Evolutionary conservation across 176 grass and related monocot genomes (phyloP).

Genomic region (Ensete ventricosum): DNA sequence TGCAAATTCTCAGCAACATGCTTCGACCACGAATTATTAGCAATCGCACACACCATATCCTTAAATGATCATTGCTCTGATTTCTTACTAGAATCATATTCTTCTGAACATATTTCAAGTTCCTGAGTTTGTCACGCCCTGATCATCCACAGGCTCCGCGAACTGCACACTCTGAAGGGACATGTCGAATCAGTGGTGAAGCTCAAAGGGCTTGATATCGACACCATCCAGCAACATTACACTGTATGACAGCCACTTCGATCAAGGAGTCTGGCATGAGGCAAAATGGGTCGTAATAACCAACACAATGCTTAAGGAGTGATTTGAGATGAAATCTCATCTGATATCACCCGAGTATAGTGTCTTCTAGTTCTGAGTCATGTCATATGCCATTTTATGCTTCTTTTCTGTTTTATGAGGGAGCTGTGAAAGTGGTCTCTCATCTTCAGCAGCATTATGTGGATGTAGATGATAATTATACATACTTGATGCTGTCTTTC

Average conservation of each 20-base stretch:
- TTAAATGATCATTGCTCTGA: neutral
- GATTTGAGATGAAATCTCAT: too few relatives aligned
- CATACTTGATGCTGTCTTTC: too few relatives aligned
- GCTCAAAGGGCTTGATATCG: conserved; percentile 75
- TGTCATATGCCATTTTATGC: too few relatives aligned
- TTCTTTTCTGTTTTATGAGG: too few relatives aligned
- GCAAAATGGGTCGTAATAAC: too few relatives aligned
- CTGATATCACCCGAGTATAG: neutral
- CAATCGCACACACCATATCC: neutral
- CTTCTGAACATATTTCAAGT: neutral
- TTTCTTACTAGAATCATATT: neutral
- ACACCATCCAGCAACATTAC: conserved; percentile 58
- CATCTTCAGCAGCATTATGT: too few relatives aligned
- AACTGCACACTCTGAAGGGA: conserved; percentile 62
- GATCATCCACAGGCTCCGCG: conserved; percentile 45
- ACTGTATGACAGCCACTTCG: conserved; percentile 39
- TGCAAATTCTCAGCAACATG: neutral
- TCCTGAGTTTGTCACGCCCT: neutral
- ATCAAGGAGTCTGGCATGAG: too few relatives aligned
- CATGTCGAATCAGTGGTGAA: conserved; percentile 59
- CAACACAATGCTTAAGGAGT: too few relatives aligned
- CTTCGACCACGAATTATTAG: neutral
- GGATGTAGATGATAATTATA: too few relatives aligned
- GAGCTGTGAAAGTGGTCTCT: too few relatives aligned
- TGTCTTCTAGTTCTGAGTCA: too few relatives aligned